phyloP scores from a whole-genome alignment of 352 stramenopile species.

The Blastocystis sp. region DNA sequence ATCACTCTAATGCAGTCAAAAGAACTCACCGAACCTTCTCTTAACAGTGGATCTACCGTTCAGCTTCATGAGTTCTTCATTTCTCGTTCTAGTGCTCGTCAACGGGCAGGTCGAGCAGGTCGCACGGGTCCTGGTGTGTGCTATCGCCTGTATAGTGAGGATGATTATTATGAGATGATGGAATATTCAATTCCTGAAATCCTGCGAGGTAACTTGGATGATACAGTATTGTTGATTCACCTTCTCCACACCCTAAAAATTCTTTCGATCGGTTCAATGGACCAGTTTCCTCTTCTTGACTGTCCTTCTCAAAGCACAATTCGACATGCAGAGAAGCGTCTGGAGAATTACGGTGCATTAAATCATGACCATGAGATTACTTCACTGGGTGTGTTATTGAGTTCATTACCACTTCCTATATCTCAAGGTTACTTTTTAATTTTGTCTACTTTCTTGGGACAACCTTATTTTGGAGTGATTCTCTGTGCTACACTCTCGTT shows the following conservation, averaged over 20 bases:
- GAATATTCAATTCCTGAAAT: slow-evolving; percentile 40
- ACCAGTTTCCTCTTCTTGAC: background rate
- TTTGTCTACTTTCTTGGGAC: background rate
- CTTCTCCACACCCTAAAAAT: background rate
- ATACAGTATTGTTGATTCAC: background rate
- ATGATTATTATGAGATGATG: slow-evolving; percentile 56
- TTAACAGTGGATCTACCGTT: background rate
- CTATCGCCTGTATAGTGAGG: slow-evolving; percentile 71
- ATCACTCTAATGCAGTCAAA: slow-evolving; percentile 1
- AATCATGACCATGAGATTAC: background rate
- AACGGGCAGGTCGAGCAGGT: slow-evolving; percentile 76
- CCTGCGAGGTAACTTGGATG: slow-evolving; percentile 18
- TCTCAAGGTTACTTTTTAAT: slow-evolving; percentile 29
- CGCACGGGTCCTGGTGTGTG: slow-evolving; percentile 78
- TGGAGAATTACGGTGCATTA: background rate
- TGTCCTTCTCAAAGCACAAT: background rate
- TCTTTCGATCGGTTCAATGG: background rate
- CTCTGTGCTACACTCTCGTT: slow-evolving; percentile 25
- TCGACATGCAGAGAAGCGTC: background rate
- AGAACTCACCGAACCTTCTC: background rate
- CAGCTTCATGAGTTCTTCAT: slow-evolving; percentile 75
- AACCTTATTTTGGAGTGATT: background rate
- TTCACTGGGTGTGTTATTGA: background rate
- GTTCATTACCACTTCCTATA: background rate
- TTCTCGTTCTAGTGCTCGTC: slow-evolving; percentile 75